Evolutionary conservation across 345 rosid genomes (phyloP), one percentile per base, ranked within the genome.

Genomic region (Syzygium jambos): DNA sequence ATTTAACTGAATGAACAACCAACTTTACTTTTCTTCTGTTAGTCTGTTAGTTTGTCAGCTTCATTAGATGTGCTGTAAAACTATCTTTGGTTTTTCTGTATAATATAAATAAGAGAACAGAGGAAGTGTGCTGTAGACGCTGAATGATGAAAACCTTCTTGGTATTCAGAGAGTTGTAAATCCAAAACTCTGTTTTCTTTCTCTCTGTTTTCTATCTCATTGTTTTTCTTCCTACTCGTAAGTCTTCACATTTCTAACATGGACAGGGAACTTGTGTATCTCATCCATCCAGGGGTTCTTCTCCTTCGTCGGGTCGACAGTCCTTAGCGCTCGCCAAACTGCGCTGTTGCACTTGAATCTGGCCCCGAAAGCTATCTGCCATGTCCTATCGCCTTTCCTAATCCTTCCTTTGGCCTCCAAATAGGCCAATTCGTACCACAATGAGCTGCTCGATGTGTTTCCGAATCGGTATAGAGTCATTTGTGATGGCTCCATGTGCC

Each of bases 401-500:
- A 94, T 90, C 90, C 98, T 92, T 49, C 97, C 97, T 87, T 92
- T 94, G 22, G 95, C 95, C 73, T 94, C 96, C 8, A 89, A 87
- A 84, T 95, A 95, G 21, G 97, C 97, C 85, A 95, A 86, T 89
- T 95, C 97, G 27, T 95, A 95, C 95, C 95, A 95, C 25, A 95
- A 86, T 11, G 95, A 95, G 92, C 94, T 93, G 68, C 95, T 95
- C 2, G 96, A 94, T 6, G 97, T 95, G 65, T 95, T 95, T 4
- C 97, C 98, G 65, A 95, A 95, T 78, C 97, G 87, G 88, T 94
- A 91, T 22, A 95, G 91, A 29, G 97, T 93, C 98, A 95, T 95
- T 88, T 94, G 91, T 8, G 96, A 94, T 16, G 98, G 98, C 88
- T 95, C 98, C 98, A 93, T 91, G 86, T 93, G 95, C 96, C 96